These are phyloP conservation scores for Diplodia sapinea DNA, from an alignment of 2,329 filamentous ascomycete genomes.

Conservation along the genomic window DNA sequence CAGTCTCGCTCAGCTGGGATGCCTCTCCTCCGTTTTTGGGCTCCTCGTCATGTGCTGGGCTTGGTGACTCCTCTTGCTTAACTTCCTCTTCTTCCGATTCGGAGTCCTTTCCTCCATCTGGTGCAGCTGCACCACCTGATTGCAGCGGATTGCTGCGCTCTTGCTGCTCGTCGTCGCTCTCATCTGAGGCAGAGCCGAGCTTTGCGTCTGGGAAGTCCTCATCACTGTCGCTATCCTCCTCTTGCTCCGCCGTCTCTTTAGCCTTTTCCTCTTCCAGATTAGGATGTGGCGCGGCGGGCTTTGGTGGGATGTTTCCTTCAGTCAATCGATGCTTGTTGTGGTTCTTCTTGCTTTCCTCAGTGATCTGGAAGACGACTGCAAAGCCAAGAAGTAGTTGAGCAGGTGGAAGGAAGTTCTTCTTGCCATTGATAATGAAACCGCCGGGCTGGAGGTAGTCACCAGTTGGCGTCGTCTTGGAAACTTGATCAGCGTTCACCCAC, in stretches of 20 bases:
- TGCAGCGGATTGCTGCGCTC: slow-evolving; percentile 50
- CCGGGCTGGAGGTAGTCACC: slow-evolving; percentile 83
- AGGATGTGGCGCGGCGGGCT: slow-evolving; percentile 34
- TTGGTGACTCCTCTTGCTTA: not conserved
- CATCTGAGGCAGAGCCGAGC: slow-evolving; percentile 44
- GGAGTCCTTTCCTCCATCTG: slow-evolving; percentile 27
- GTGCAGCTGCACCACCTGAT: slow-evolving; percentile 31
- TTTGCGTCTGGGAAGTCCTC: slow-evolving; percentile 55
- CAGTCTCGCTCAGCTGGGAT: slow-evolving; percentile 27
- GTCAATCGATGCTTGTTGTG: slow-evolving; percentile 76
- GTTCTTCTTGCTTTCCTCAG: slow-evolving; percentile 80
- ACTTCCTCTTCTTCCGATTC: slow-evolving; percentile 21
- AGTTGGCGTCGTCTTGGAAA: slow-evolving; percentile 79
- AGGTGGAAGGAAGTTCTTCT: slow-evolving; percentile 90
- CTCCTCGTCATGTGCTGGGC: slow-evolving; percentile 14
- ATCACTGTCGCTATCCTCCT: slow-evolving; percentile 47
- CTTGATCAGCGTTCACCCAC: slow-evolving; percentile 91
- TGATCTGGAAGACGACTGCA: slow-evolving; percentile 85
- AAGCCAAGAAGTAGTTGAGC: slow-evolving; percentile 87
- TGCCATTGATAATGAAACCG: slow-evolving; percentile 79
- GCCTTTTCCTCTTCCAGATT: slow-evolving; percentile 31
- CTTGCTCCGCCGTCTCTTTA: slow-evolving; percentile 39
- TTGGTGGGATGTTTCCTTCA: slow-evolving; percentile 37
- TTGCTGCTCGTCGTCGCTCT: slow-evolving; percentile 43
- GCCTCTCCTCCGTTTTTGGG: slow-evolving; percentile 41